Percentiles rank a stretch among this genome's conserved stretches.
phyloP scores from a whole-genome alignment of 2,329 filamentous ascomycete genomes.

The Colletotrichum falcatum region DNA sequence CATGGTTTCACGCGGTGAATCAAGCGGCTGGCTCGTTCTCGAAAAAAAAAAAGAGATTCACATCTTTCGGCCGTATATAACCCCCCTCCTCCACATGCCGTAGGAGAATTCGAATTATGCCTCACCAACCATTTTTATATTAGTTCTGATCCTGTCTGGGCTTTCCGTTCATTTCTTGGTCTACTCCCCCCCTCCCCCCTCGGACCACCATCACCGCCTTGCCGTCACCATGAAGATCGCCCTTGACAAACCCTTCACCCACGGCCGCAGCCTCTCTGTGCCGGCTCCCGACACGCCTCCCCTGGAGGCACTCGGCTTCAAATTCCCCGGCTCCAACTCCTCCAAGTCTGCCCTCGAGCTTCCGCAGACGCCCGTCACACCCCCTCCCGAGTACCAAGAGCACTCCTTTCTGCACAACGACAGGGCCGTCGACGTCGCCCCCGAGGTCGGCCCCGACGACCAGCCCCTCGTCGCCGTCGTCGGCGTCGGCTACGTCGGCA shows the following conservation, averaged over 20 bases:
- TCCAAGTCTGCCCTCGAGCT: constrained; percentile 8
- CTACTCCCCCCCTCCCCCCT: not conserved
- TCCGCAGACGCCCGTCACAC: constrained; percentile 1
- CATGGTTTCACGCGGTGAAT: not conserved
- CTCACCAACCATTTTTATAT: not conserved
- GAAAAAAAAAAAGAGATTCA: no score
- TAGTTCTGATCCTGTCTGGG: not conserved
- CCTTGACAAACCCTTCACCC: not conserved
- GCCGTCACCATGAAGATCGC: not conserved
- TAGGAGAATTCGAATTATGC: no score
- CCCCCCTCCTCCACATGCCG: not conserved
- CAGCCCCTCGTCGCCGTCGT: constrained; percentile 58
- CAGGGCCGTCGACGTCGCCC: not conserved
- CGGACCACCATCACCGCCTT: no score
- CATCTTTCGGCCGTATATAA: not conserved
- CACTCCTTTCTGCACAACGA: constrained; percentile 16
- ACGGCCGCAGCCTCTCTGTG: constrained; percentile 17
- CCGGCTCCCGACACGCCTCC: constrained; percentile 5
- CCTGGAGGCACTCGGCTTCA: not conserved
- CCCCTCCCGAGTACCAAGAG: constrained; percentile 11
- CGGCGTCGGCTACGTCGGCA: constrained; percentile 65
- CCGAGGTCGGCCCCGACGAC: not conserved
- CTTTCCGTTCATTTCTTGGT: not conserved
- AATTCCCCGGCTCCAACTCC: not conserved
- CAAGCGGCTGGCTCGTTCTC: not conserved